These are phyloP conservation scores for Patellaria atrata DNA, from an alignment of 495 filamentous ascomycete species.

Conservation along the genomic window DNA sequence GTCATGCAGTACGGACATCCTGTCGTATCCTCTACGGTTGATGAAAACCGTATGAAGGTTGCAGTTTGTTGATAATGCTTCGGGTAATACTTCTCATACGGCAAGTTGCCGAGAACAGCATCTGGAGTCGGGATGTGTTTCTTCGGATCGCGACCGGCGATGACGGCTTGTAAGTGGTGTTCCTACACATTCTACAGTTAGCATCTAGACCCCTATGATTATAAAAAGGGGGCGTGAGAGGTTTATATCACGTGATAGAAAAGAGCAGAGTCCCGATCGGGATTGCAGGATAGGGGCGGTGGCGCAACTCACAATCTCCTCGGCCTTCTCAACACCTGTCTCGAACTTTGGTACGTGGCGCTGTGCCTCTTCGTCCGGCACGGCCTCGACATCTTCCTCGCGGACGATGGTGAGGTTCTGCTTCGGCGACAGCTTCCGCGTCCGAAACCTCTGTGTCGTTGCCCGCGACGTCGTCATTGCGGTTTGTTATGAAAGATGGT, in stretches of 20 bases:
- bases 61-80: conserved; percentile 64
- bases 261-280: not conserved
- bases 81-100: conserved; percentile 81
- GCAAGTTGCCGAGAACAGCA: conserved; percentile 53
- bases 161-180: conserved; percentile 92
- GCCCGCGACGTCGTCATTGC: conserved; percentile 19
- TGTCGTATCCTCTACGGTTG: conserved; percentile 88
- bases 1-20: conserved; percentile 85
- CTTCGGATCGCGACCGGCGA: conserved; percentile 53
- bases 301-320: conserved; percentile 80
- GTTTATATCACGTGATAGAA: conserved; percentile 19
- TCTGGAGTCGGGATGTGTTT: conserved; percentile 78
- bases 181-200: conserved; percentile 45
- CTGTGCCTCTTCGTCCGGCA: conserved; percentile 50
- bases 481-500: too few relatives aligned
- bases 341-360: conserved; percentile 66
- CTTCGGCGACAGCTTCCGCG: conserved; percentile 84
- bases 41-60: conserved; percentile 94
- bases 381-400: conserved; percentile 72
- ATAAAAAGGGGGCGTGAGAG: not conserved
- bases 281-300: not conserved
- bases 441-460: conserved; percentile 35
- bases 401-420: conserved; percentile 70
- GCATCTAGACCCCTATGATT: not conserved
- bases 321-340: conserved; percentile 89